A percentile compares a stretch with the other conserved stretches of the same genome.
phyloP scores from a whole-genome alignment of 768 basidiomycete species.

The Pulveroboletus sp. region DNA sequence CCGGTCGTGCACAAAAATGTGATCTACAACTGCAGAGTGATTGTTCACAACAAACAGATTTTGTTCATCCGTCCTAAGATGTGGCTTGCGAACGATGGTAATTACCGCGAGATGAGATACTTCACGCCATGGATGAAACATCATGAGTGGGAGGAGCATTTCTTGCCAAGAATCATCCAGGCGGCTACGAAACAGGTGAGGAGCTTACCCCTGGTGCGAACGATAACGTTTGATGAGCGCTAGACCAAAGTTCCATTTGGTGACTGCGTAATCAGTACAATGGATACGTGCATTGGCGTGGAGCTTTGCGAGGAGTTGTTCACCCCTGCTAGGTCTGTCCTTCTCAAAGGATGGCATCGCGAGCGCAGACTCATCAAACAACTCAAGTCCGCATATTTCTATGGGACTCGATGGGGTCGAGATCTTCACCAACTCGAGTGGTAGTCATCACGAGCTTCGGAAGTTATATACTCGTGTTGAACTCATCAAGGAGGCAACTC shows the following conservation, averaged over 20 bases:
- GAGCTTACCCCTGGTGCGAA: background rate
- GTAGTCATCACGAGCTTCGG: conserved; percentile 97
- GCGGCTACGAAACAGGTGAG: conserved; percentile 82
- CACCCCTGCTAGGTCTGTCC: conserved; percentile 80
- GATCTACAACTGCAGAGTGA: conserved; percentile 93
- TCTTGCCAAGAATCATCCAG: conserved; percentile 84
- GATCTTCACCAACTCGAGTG: conserved; percentile 98
- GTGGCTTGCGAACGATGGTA: conserved; percentile 99
- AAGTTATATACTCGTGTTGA: conserved; percentile 90
- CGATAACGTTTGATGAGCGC: background rate
- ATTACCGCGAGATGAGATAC: conserved; percentile 85
- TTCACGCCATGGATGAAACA: conserved; percentile 96
- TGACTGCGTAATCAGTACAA: conserved; percentile 88
- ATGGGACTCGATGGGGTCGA: conserved; percentile 99
- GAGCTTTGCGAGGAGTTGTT: conserved; percentile 98
- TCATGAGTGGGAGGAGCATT: conserved; percentile 86
- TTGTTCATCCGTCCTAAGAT: conserved; percentile 96
- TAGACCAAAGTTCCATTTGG: conserved; percentile 92
- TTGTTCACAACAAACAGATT: conserved; percentile 82
- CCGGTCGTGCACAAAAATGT: conserved; percentile 97
- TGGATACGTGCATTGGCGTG: conserved; percentile 94
- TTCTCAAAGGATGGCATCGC: background rate
- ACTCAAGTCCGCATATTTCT: conserved; percentile 80
- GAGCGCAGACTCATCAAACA: background rate
- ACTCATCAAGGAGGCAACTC: conserved; percentile 93